phyloP scores from a whole-genome alignment of 768 basidiomycete genomes.

The Lactarius deliciosus region DNA sequence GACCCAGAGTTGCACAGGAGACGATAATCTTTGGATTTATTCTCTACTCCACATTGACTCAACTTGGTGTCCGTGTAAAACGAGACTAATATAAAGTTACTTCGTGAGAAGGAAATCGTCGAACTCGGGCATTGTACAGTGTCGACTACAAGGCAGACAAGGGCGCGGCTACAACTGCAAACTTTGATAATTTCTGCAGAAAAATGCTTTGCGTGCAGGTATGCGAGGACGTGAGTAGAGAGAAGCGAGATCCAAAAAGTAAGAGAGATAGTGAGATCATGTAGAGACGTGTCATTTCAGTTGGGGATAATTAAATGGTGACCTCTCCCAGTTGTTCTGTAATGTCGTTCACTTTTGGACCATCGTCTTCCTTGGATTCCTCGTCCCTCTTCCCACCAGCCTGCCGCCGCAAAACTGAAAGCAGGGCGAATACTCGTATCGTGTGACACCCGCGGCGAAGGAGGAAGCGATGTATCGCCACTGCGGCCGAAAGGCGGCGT shows the following conservation, averaged over 20 bases:
- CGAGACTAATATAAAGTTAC: conserved; percentile 26
- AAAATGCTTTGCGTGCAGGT: conserved; percentile 28
- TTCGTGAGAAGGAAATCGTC: conserved; percentile 19
- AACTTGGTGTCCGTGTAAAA: conserved; percentile 8
- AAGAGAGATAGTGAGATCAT: conserved; percentile 25
- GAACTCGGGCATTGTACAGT: conserved; percentile 20
- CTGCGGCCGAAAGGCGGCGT: conserved; percentile 32
- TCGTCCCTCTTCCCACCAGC: conserved; percentile 52
- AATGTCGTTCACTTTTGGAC: conserved; percentile 28
- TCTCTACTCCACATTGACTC: conserved; percentile 7
- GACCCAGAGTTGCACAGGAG: conserved; percentile 52
- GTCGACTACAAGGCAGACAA: conserved; percentile 16
- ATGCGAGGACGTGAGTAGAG: conserved; percentile 26
- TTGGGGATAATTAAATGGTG: conserved; percentile 33
- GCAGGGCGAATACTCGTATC: conserved; percentile 61
- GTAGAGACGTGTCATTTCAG: conserved; percentile 5
- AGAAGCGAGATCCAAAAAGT: conserved; percentile 25
- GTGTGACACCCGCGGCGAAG: conserved; percentile 23
- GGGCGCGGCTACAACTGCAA: conserved; percentile 19
- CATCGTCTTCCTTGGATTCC: conserved; percentile 27
- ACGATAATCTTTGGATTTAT: conserved; percentile 21
- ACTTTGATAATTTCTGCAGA: conserved; percentile 14
- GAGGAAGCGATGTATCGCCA: conserved; percentile 22
- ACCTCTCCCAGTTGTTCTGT: conserved; percentile 41
- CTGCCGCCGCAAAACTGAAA: conserved; percentile 78